These are phyloP conservation scores for Diplodia seriata DNA, from an alignment of 2,329 filamentous ascomycete species.

Conservation along the genomic window DNA sequence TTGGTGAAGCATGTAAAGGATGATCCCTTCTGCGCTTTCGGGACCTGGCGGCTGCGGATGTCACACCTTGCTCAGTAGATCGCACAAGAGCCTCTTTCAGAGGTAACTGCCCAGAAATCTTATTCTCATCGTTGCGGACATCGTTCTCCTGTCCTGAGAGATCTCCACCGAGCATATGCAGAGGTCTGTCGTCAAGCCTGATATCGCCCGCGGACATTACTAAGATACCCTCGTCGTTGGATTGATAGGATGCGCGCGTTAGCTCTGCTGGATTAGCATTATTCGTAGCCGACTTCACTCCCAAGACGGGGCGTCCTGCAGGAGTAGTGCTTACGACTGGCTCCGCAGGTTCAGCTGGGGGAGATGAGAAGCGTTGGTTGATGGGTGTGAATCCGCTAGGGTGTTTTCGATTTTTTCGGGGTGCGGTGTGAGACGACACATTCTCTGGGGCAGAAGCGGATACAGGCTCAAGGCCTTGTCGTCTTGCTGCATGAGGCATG, in stretches of 20 bases:
- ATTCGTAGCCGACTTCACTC: constrained; percentile 2
- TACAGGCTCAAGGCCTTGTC: not conserved
- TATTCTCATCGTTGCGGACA: not conserved
- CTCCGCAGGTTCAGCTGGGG: not conserved
- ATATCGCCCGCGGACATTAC: constrained; percentile 13
- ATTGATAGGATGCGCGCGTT: not conserved
- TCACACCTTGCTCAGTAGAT: constrained; percentile 2
- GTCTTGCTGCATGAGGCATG: not conserved
- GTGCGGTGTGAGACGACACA: not conserved
- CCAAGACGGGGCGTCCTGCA: constrained; percentile 11
- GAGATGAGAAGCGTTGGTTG: constrained; percentile 15
- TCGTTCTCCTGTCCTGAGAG: constrained; percentile 14
- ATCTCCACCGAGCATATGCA: not conserved
- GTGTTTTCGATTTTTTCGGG: not conserved
- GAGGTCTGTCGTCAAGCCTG: not conserved
- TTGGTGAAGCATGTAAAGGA: constrained; percentile 39
- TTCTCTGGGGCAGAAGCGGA: not conserved
- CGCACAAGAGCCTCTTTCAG: not conserved
- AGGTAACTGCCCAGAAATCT: not conserved
- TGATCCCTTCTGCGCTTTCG: constrained; percentile 30
- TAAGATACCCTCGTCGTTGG: not conserved
- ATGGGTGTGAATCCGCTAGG: constrained; percentile 19
- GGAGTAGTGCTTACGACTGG: constrained; percentile 18
- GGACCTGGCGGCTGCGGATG: not conserved
- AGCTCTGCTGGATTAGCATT: not conserved